Evolutionary conservation across 2,329 filamentous ascomycete genomes (phyloP), one percentile per base, ranked within the genome.

Genomic region (Sporothrix brunneoviolacea): DNA sequence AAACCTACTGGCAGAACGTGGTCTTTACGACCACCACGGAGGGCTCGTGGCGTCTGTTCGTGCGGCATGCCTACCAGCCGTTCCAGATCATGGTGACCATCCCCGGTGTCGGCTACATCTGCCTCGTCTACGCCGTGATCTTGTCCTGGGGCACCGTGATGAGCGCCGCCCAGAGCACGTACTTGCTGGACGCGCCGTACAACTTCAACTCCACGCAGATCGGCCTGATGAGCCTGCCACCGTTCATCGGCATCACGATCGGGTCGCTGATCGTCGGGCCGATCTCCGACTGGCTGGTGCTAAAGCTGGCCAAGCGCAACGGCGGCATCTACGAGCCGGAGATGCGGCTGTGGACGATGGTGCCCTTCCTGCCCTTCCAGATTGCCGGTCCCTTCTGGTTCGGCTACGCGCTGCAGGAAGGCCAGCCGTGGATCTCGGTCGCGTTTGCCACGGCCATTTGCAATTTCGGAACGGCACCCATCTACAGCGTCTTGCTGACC

Each of bases 51-150:
- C 2, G 8, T 15, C 22, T 52, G 4, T 52, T 52, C 12, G n/a
- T 39, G 13, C 53, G 53, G 12, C 53, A 55, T n/a, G 50, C 53
- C 19, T 55, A 52, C 38, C 53, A 55, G 50, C 53, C 53, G 1
- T 55, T 55, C 6, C 13, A 19, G 3, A 52, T 55, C 39, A 52
- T 55, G 50, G 42, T 52, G 21, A 28, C 49, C 15, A 52, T 55
- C 18, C 42, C 53, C 10, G 53, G 50, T 8, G 33, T 55, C 12
- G 46, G 35, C 24, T 55, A 50, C 39, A 27, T 55, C 35, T 55
- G 50, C 35, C 30, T 43, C 16, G 32, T 46, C n/a, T 52, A 52
- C 32, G 50, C 42, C 18, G 33, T 46, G 18, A 28, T 46, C 13
- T 9, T 46, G 43, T 46, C 43, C 19, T 46, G 43, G 43, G 43